phyloP scores from a whole-genome alignment of 129 eudicot genomes.

The Helianthus tuberosus region DNA sequence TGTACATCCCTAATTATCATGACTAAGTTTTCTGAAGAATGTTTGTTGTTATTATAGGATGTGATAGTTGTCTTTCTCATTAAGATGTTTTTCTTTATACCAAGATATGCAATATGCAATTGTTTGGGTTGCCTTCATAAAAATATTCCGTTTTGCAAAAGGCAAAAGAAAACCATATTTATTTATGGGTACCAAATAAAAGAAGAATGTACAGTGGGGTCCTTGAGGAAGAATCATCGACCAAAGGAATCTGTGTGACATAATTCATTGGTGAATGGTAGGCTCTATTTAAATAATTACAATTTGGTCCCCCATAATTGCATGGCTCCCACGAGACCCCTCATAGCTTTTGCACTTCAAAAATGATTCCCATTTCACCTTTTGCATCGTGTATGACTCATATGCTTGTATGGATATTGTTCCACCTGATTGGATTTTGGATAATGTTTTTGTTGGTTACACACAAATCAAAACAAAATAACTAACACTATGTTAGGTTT shows the following conservation, averaged over 20 bases:
- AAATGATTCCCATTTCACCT: constrained; percentile 36
- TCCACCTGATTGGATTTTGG: constrained; percentile 8
- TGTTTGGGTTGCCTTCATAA: not conserved
- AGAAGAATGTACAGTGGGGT: constrained; percentile 30
- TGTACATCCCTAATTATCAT: not conserved
- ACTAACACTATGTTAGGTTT: too few relatives aligned
- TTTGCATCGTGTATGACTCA: constrained; percentile 31
- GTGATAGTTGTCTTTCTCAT: not conserved
- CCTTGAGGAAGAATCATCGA: constrained; percentile 35
- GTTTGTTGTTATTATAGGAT: constrained; percentile 5
- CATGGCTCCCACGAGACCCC: constrained; percentile 36
- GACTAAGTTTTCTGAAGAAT: not conserved
- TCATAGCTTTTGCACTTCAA: constrained; percentile 34
- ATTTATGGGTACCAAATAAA: constrained; percentile 23
- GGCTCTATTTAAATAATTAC: constrained; percentile 26
- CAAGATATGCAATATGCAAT: not conserved
- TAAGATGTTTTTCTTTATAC: not conserved
- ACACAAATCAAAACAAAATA: too few relatives aligned
- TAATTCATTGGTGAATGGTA: constrained; percentile 31
- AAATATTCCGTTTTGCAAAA: constrained; percentile 15
- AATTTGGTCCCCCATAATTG: constrained; percentile 33
- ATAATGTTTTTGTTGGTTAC: not conserved
- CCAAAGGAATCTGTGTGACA: constrained; percentile 38
- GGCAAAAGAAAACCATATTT: constrained; percentile 9
- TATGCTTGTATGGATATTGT: constrained; percentile 30